A percentile compares a stretch with the other conserved stretches of the same genome.
phyloP scores from a whole-genome alignment of 2,329 filamentous ascomycete species.

The Clonostachys rhizophaga region DNA sequence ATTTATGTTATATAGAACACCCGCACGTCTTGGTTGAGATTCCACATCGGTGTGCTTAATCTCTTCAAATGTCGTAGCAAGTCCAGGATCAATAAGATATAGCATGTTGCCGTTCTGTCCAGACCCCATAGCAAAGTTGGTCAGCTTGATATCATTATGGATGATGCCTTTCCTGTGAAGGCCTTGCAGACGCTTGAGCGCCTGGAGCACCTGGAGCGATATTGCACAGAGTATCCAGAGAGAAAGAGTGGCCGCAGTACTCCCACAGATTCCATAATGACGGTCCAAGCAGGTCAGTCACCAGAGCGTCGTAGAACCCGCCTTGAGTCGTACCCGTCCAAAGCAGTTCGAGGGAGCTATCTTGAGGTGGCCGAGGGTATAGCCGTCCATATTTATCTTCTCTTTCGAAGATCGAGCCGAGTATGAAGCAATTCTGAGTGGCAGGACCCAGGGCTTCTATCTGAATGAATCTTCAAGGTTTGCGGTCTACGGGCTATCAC shows the following conservation, averaged over 20 bases:
- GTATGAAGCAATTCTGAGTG: too few species aligned
- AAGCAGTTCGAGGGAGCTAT: conserved; percentile 58
- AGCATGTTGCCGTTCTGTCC: conserved; percentile 99
- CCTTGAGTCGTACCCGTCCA: conserved; percentile 64
- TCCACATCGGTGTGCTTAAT: too few species aligned
- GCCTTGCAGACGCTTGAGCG: conserved; percentile 98
- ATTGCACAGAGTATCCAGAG: conserved; percentile 92
- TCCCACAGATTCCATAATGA: conserved; percentile 98
- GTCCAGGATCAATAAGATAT: conserved; percentile 97
- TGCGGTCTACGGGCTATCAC: too few species aligned
- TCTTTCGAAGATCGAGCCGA: too few species aligned
- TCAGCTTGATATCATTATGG: conserved; percentile 98
- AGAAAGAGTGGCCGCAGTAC: conserved; percentile 99
- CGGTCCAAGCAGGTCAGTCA: conserved; percentile 91
- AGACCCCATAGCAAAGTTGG: conserved; percentile 83
- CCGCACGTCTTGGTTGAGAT: too few species aligned
- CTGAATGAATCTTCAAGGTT: too few species aligned
- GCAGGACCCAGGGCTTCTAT: too few species aligned
- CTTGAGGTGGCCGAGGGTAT: conserved; percentile 78
- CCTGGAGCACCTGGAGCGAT: conserved; percentile 69
- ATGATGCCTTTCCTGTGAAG: conserved; percentile 99
- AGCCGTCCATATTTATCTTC: conserved; percentile 57
- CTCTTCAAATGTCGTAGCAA: conserved; percentile 98
- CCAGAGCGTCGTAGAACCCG: conserved; percentile 99
- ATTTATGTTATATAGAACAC: too few species aligned